Percentiles rank a stretch among this genome's conserved stretches.
Conservation (phyloP, 2,329 filamentous ascomycete genomes). For the Orbilia ellipsospora region DNA sequence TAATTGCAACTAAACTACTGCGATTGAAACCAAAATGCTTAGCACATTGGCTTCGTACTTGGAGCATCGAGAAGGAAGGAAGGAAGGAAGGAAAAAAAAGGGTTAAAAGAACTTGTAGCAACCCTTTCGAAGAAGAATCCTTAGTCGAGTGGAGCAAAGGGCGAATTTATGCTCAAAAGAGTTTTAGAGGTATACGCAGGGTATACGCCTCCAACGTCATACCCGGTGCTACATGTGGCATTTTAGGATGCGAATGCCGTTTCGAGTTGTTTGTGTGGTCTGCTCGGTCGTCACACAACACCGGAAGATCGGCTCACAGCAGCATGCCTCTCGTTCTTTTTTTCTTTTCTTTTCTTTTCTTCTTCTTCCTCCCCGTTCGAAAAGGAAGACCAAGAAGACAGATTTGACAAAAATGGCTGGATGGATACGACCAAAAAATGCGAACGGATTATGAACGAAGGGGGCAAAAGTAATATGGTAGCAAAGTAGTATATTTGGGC, state of each 20-base stretch:
- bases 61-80: no score
- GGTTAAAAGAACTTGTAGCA: not conserved
- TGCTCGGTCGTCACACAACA: conserved; percentile 34
- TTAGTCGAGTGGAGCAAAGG: conserved; percentile 5
- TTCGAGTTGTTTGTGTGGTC: conserved; percentile 37
- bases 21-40: no score
- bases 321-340: not conserved
- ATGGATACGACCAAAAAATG: no score
- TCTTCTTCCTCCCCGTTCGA: not conserved
- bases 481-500: no score
- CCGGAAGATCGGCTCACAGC: conserved; percentile 46
- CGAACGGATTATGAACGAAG: no score
- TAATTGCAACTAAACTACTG: no score
- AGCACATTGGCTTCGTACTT: no score
- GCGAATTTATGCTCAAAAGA: not conserved
- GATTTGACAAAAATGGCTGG: not conserved
- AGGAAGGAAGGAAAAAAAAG: no score
- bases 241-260: conserved; percentile 33
- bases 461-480: no score
- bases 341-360: not conserved
- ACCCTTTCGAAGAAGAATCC: not conserved
- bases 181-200: not conserved
- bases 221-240: conserved; percentile 40
- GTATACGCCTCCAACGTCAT: conserved; percentile 49
- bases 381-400: not conserved